A percentile compares a stretch with the other conserved stretches of the same genome.
Evolutionary conservation across 1,284 basidiomycete genomes (phyloP).

Genomic region (Coniferiporia sulphurascens): DNA sequence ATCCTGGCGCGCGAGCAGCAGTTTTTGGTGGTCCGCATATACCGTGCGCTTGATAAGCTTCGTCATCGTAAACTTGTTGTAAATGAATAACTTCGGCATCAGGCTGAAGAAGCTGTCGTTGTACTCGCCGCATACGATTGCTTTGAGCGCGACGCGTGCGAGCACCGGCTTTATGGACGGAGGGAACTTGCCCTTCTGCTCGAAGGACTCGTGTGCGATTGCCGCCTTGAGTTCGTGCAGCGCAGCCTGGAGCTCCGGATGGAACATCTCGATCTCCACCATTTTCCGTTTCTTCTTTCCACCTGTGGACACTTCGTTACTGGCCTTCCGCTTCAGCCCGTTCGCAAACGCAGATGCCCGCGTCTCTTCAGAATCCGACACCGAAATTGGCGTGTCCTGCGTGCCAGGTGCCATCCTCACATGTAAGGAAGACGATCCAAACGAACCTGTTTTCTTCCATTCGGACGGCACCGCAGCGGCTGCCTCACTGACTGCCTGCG

Average conservation of each 20-base stretch:
- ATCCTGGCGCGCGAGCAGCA: constrained; percentile 61
- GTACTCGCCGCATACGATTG: constrained; percentile 82
- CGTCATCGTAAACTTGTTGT: constrained; percentile 90
- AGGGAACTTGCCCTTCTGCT: constrained; percentile 85
- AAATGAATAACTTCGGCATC: constrained; percentile 85
- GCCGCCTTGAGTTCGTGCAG: constrained; percentile 60
- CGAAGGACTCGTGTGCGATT: constrained; percentile 63
- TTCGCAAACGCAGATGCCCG: constrained; percentile 27
- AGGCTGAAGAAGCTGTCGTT: constrained; percentile 88
- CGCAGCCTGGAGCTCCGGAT: constrained; percentile 59
- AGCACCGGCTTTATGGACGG: constrained; percentile 73
- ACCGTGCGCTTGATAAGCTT: constrained; percentile 82
- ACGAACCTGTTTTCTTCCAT: constrained; percentile 4
- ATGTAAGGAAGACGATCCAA: background rate
- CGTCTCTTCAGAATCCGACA: constrained; percentile 37
- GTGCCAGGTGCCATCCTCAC: constrained; percentile 30
- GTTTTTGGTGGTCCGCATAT: constrained; percentile 59
- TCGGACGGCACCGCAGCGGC: constrained; percentile 20
- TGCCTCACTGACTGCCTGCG: constrained; percentile 21
- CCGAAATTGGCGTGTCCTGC: constrained; percentile 50
- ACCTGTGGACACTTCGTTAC: constrained; percentile 40
- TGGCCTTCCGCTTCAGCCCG: constrained; percentile 45
- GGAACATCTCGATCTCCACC: constrained; percentile 63
- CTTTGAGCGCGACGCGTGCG: constrained; percentile 67
- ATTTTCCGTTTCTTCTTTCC: constrained; percentile 64